phyloP scores from a whole-genome alignment of 2,329 filamentous ascomycete species.

The Colletotrichum filicis region DNA sequence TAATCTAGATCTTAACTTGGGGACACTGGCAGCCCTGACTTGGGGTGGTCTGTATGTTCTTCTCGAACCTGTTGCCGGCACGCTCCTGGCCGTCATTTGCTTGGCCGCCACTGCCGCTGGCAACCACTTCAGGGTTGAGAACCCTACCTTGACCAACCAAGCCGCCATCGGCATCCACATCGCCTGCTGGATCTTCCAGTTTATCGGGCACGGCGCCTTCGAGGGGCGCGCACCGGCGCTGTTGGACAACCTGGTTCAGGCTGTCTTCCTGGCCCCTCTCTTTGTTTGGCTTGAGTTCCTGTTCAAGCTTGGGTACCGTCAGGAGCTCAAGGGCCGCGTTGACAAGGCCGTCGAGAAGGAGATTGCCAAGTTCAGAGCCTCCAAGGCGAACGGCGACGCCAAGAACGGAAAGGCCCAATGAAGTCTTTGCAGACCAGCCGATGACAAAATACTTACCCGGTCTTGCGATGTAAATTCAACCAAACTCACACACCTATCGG shows the following conservation, averaged over 20 bases:
- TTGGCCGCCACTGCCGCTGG: constrained; percentile 78
- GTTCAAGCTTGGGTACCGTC: constrained; percentile 90
- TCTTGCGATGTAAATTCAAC: neutral
- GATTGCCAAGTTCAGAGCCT: constrained; percentile 77
- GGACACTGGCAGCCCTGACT: constrained; percentile 71
- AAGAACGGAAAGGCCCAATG: constrained; percentile 65
- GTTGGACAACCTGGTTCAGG: constrained; percentile 91
- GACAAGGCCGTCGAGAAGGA: constrained; percentile 81
- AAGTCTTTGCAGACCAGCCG: constrained; percentile 29
- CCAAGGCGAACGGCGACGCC: constrained; percentile 56
- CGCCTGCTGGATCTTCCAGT: constrained; percentile 87
- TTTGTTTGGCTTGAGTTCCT: constrained; percentile 97
- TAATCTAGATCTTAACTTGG: constrained; percentile 73
- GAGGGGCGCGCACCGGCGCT: constrained; percentile 90
- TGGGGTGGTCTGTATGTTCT: constrained; percentile 88
- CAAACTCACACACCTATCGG: neutral
- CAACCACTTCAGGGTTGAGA: constrained; percentile 77
- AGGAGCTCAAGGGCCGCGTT: constrained; percentile 84
- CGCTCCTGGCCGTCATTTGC: constrained; percentile 79
- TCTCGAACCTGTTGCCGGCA: constrained; percentile 92
- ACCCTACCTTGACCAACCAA: constrained; percentile 61
- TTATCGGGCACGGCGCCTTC: constrained; percentile 89
- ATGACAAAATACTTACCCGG: constrained; percentile 2
- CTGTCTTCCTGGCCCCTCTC: constrained; percentile 90
- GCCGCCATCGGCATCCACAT: constrained; percentile 75